These are phyloP conservation scores for Russula brevipes DNA, from an alignment of 768 basidiomycete genomes.

Conservation along the genomic window DNA sequence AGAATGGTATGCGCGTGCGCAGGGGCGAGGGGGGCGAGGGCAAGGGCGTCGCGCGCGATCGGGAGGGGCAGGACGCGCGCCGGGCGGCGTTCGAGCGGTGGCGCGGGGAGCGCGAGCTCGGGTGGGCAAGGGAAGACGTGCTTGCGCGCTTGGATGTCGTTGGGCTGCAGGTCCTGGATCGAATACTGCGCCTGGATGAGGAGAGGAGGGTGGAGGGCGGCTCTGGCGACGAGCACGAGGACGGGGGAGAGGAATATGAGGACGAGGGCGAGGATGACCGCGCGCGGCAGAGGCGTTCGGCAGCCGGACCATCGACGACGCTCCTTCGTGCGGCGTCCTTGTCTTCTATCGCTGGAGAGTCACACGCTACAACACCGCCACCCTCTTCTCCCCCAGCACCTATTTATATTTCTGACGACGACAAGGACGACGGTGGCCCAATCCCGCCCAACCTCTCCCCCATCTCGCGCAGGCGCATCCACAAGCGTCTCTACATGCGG, in stretches of 20 bases:
- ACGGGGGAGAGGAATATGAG: no score
- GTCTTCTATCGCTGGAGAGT: background rate
- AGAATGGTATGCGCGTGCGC: slow-evolving; percentile 1
- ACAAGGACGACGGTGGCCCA: background rate
- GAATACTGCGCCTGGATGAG: slow-evolving; percentile 28
- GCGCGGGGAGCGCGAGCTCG: background rate
- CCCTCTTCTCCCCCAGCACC: background rate
- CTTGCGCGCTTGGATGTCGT: slow-evolving; percentile 35
- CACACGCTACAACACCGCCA: background rate
- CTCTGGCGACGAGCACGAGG: slow-evolving; percentile 28
- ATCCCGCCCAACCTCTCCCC: slow-evolving; percentile 37
- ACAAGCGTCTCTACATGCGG: slow-evolving; percentile 69
- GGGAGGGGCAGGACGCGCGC: slow-evolving; percentile 14
- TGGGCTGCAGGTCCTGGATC: slow-evolving; percentile 31
- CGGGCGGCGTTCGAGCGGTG: background rate
- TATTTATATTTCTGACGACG: background rate
- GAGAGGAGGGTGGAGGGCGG: slow-evolving; percentile 28
- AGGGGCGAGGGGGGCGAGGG: background rate
- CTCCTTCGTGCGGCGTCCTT: background rate
- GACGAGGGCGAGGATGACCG: slow-evolving; percentile 21
- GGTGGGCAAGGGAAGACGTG: slow-evolving; percentile 30
- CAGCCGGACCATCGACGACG: background rate
- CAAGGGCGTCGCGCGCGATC: slow-evolving; percentile 29
- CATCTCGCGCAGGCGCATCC: slow-evolving; percentile 46
- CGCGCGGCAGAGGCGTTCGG: background rate